A percentile compares a stretch with the other conserved stretches of the same genome.
Evolutionary conservation across 345 rosid genomes (phyloP).

Genomic region (Eucalyptus viminalis): DNA sequence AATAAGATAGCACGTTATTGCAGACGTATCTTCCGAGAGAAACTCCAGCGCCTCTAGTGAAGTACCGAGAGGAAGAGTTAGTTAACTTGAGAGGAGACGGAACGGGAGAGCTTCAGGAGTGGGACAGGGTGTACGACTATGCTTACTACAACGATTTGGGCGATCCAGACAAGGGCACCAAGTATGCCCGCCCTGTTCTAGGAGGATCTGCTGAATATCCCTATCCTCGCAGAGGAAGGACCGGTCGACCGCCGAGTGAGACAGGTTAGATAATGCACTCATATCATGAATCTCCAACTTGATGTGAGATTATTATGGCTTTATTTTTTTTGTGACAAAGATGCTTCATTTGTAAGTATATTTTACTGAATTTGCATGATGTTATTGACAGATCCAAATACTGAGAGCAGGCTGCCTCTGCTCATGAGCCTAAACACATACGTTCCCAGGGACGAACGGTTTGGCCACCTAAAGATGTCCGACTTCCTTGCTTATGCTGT

Average conservation of each 20-base stretch:
- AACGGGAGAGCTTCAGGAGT: conserved; percentile 17
- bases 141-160: conserved; percentile 34
- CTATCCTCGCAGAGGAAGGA: conserved; percentile 39
- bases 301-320: neutral
- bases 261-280: conserved; percentile 3
- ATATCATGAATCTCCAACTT: neutral
- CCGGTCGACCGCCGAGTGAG: conserved; percentile 12
- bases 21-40: conserved; percentile 18
- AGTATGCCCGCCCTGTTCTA: conserved; percentile 22
- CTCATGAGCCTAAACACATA: conserved; percentile 16
- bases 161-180: conserved; percentile 18
- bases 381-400: conserved; percentile 11
- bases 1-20: neutral
- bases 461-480: conserved; percentile 28
- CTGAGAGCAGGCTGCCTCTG: conserved; percentile 14
- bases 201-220: conserved; percentile 31
- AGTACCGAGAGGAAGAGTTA: conserved; percentile 28
- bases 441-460: conserved; percentile 34
- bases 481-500: conserved; percentile 26
- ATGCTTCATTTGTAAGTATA: neutral
- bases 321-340: neutral
- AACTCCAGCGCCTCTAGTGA: conserved; percentile 18
- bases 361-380: neutral
- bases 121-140: conserved; percentile 37
- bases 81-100: conserved; percentile 24